Evolutionary conservation across 495 filamentous ascomycete species (phyloP).

Genomic region (Coniosporium apollinis): DNA sequence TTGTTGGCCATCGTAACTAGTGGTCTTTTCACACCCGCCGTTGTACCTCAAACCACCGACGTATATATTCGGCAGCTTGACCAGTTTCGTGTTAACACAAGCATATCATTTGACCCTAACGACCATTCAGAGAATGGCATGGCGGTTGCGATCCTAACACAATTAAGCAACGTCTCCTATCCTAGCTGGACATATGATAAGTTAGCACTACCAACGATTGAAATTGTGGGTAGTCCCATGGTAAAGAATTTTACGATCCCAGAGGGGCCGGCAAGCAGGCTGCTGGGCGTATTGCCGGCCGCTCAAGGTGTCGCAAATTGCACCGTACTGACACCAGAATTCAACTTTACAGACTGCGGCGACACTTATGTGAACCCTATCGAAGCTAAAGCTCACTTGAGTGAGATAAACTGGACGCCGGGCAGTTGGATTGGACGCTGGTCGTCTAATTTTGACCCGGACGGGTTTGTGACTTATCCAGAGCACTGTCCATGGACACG

Average conservation of each 20-base stretch:
- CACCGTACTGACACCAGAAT: neutral
- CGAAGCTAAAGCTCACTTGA: no score
- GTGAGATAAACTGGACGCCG: neutral
- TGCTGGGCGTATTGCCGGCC: neutral
- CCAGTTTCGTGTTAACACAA: neutral
- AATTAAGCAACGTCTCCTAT: neutral
- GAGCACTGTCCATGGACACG: no score
- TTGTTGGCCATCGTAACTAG: neutral
- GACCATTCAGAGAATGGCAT: neutral
- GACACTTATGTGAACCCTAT: no score
- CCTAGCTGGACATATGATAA: neutral
- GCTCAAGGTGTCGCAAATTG: neutral
- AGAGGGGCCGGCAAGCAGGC: neutral
- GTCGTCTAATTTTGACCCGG: neutral
- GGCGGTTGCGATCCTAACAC: neutral
- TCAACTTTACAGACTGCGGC: neutral
- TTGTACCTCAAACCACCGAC: neutral
- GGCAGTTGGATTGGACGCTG: neutral
- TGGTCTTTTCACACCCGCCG: neutral
- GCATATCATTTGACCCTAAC: neutral
- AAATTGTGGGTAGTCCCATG: neutral
- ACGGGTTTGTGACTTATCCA: no score
- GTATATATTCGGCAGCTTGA: neutral
- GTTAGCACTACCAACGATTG: neutral
- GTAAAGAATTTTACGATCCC: neutral